Conservation (phyloP, 139 green algal species). For the Chlamydomonas sp. region DNA sequence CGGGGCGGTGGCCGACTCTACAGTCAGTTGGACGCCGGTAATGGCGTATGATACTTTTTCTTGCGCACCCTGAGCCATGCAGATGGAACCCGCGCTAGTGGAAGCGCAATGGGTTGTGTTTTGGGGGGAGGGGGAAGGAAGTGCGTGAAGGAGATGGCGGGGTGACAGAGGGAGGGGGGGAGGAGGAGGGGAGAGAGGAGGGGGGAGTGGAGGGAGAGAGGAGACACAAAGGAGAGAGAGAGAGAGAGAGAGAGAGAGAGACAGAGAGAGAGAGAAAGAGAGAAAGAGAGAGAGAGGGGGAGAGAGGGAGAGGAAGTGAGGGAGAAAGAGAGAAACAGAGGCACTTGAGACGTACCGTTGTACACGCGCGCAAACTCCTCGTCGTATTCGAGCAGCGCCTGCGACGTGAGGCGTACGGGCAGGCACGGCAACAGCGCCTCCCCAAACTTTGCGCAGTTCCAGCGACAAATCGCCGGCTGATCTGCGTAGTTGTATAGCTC, state of each 20-base stretch:
- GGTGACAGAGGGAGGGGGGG: background rate
- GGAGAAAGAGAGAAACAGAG: background rate
- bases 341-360: background rate
- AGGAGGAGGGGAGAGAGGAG: background rate
- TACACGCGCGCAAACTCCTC: conserved; percentile 22
- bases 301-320: too few species aligned
- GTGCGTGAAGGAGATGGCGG: background rate
- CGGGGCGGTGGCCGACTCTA: background rate
- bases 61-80: too few species aligned
- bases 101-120: too few species aligned
- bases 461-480: conserved; percentile 33
- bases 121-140: background rate
- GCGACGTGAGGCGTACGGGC: conserved; percentile 9
- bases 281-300: background rate
- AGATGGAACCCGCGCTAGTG: too few species aligned
- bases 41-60: too few species aligned
- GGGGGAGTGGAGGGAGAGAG: background rate
- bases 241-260: background rate
- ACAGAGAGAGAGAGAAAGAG: background rate
- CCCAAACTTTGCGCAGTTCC: conserved; percentile 45
- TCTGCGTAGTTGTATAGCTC: conserved; percentile 42
- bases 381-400: conserved; percentile 27
- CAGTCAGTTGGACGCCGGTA: background rate
- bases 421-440: conserved; percentile 34
- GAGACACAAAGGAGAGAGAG: background rate